Evolutionary conservation across 306 rosid species (phyloP).

Genomic region (Cicer yamashitae): DNA sequence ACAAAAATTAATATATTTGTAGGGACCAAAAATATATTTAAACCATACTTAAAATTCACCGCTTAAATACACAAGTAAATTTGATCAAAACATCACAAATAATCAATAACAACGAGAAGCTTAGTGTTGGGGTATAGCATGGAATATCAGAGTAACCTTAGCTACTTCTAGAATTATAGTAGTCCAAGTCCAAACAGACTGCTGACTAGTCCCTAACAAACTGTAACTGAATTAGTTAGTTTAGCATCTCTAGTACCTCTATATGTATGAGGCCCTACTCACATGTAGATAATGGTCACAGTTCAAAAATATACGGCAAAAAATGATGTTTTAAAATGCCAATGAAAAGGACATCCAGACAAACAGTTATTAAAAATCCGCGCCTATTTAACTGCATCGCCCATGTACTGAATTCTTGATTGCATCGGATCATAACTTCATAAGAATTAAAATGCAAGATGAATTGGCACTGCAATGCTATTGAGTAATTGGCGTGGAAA

Average conservation of each 20-base stretch:
- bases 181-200: background rate
- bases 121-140: background rate
- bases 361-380: background rate
- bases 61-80: background rate
- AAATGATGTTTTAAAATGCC: background rate
- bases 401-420: slow-evolving; percentile 3
- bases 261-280: background rate
- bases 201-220: background rate
- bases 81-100: background rate
- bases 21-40: too few species aligned
- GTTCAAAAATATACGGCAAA: background rate
- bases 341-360: slow-evolving; percentile 15
- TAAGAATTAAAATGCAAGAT: slow-evolving; percentile 10
- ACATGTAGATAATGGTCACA: background rate
- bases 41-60: background rate
- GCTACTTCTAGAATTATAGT: background rate
- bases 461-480: background rate
- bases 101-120: background rate
- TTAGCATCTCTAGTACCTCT: background rate
- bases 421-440: background rate
- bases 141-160: background rate
- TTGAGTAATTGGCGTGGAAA: slow-evolving; percentile 4
- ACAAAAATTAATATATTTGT: too few species aligned
- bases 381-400: background rate
- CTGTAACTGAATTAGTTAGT: slow-evolving; percentile 4